Conservation (phyloP, 352 stramenopile genomes). For the Phytophthora melonis region DNA sequence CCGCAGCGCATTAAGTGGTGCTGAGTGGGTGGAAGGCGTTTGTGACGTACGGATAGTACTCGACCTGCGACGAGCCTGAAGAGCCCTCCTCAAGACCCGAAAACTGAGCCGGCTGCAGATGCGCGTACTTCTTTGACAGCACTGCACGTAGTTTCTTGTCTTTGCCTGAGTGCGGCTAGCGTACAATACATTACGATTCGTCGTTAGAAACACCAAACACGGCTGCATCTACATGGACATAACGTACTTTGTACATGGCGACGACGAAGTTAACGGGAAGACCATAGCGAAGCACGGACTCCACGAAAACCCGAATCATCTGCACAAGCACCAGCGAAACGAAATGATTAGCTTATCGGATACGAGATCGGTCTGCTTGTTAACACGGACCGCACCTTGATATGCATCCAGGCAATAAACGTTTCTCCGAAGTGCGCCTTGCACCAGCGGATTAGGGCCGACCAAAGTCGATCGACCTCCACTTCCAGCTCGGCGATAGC, state of each 20-base stretch:
- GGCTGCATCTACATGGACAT: not conserved
- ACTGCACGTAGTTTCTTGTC: slow-evolving; percentile 87
- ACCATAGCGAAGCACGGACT: slow-evolving; percentile 98
- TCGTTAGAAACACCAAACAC: not conserved
- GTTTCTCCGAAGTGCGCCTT: slow-evolving; percentile 98
- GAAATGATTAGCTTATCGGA: no score
- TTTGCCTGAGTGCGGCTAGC: slow-evolving; percentile 75
- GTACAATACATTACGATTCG: not conserved
- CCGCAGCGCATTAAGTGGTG: slow-evolving; percentile 30
- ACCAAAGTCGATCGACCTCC: slow-evolving; percentile 95
- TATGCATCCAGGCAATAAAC: slow-evolving; percentile 98
- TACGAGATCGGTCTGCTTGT: not conserved
- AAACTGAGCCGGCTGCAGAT: slow-evolving; percentile 87
- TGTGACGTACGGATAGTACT: slow-evolving; percentile 88
- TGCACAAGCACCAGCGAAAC: slow-evolving; percentile 22
- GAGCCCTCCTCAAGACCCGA: slow-evolving; percentile 78
- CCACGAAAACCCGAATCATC: slow-evolving; percentile 97
- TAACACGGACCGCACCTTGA: slow-evolving; percentile 86
- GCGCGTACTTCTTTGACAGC: slow-evolving; percentile 87
- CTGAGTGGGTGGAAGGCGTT: slow-evolving; percentile 79
- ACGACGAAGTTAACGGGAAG: slow-evolving; percentile 97
- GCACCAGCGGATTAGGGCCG: slow-evolving; percentile 96
- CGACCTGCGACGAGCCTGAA: slow-evolving; percentile 60
- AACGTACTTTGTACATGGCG: slow-evolving; percentile 81
- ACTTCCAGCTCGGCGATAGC: slow-evolving; percentile 87